Percentiles rank a stretch among this genome's conserved stretches.
Conservation (phyloP, 805 yeast genomes). For the Saccharomycopsis amapae region DNA sequence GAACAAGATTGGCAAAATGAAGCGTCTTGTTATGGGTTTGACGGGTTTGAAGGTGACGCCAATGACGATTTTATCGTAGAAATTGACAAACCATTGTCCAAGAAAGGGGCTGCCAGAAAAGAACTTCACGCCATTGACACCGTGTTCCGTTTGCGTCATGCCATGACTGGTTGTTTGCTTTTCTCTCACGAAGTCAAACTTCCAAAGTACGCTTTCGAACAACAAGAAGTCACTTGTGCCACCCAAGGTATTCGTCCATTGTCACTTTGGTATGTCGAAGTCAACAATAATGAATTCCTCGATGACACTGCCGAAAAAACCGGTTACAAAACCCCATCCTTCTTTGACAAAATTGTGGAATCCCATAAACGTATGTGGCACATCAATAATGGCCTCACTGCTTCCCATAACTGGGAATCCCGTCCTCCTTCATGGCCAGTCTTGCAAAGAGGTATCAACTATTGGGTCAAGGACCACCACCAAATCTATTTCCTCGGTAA, state of each 20-base stretch:
- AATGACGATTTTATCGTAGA: slow-evolving; percentile 79
- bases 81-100: slow-evolving; percentile 49
- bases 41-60: slow-evolving; percentile 74
- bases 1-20: slow-evolving; percentile 81
- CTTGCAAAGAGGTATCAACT: slow-evolving; percentile 69
- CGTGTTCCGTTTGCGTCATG: slow-evolving; percentile 67
- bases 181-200: slow-evolving; percentile 70
- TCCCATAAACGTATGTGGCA: slow-evolving; percentile 72
- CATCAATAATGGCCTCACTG: slow-evolving; percentile 60
- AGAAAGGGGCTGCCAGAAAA: slow-evolving; percentile 44
- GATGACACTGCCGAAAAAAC: slow-evolving; percentile 39
- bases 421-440: slow-evolving; percentile 71
- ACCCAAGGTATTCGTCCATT: slow-evolving; percentile 54
- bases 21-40: slow-evolving; percentile 68
- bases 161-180: slow-evolving; percentile 69
- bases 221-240: slow-evolving; percentile 81
- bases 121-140: slow-evolving; percentile 61
- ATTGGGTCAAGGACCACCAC: slow-evolving; percentile 57
- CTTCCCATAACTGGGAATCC: slow-evolving; percentile 66
- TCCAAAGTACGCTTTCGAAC: slow-evolving; percentile 80
- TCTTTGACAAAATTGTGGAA: slow-evolving; percentile 56
- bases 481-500: slow-evolving; percentile 73
- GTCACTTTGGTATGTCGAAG: slow-evolving; percentile 69
- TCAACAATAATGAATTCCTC: slow-evolving; percentile 47
- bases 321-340: slow-evolving; percentile 46